Evolutionary conservation across 495 filamentous ascomycete species (phyloP), one percentile per base, ranked within the genome.

Genomic region (Daldinia childiae): DNA sequence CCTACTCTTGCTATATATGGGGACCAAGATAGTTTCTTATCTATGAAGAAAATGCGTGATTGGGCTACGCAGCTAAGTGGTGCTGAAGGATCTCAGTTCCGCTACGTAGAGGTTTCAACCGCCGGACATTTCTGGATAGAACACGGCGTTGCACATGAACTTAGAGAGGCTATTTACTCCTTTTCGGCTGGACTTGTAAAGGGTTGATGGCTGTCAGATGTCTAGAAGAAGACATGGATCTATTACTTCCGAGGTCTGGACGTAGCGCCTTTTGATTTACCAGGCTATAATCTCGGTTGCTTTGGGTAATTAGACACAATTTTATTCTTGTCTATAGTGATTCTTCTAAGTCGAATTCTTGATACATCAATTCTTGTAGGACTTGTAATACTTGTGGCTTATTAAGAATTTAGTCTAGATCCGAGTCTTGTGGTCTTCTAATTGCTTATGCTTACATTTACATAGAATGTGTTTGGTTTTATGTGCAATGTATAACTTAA

Each of bases 51-150:
- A 78, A 81, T 95, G 70, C 83, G 86, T 24, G 78, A 82, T 32
- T 98, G 95, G 95, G 87, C 85, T 24, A 81, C 84, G 54, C 87
- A 84, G 63, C 80, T 96, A 65, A 66, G 76, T 5, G 70, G 67
- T 7, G 72, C 70, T 0, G 76, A 76, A 12, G 78, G 71, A 27
- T 81, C 79, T 36, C 77, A 68, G 55, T 91, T 90, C 62, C 76
- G 77, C 6, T 82, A 79, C 61, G 80, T 84, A 30, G 88, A 92
- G 73, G 84, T 97, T 50, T 77, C 79, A 19, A 87, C 87, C 5
- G 94, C 91, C 8, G 92, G 91, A 3, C 94, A 97, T 79, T 97
- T 97, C 73, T 97, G 93, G 93, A 76, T 82, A 24, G 91, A 95
- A 71, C 74, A 84, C 5, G 89, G 87, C 4, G 89, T 85, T n/a